A percentile compares a stretch with the other conserved stretches of the same genome.
Conservation (phyloP, 1,284 basidiomycete species). For the Ustilago hordei region DNA sequence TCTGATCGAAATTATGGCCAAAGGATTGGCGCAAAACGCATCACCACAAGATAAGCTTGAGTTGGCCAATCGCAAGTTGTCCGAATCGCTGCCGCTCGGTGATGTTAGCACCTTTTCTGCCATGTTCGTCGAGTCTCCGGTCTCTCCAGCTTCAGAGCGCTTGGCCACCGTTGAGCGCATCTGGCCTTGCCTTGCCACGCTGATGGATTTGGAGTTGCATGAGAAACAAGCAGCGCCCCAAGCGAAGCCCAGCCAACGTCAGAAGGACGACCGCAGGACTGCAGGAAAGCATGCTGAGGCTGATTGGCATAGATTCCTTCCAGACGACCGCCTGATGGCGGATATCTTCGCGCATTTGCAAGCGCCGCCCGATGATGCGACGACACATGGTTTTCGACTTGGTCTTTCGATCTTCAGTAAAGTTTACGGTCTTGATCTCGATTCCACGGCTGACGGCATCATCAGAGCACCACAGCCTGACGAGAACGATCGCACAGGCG, state of each 20-base stretch:
- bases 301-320: constrained; percentile 20
- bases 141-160: constrained; percentile 3
- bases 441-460: constrained; percentile 25
- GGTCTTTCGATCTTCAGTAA: constrained; percentile 15
- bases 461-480: constrained; percentile 19
- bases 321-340: constrained; percentile 26
- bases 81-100: constrained; percentile 27
- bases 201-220: constrained; percentile 30
- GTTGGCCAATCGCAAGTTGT: constrained; percentile 28
- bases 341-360: constrained; percentile 13
- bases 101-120: constrained; percentile 20
- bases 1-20: constrained; percentile 23
- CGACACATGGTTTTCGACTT: background rate
- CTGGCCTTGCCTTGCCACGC: constrained; percentile 15
- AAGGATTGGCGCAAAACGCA: constrained; percentile 16
- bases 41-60: constrained; percentile 46
- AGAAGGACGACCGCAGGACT: background rate
- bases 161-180: constrained; percentile 9
- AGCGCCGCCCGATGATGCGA: background rate
- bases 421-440: constrained; percentile 39
- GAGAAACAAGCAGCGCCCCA: constrained; percentile 4
- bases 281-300: background rate
- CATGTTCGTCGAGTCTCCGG: background rate
- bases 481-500: background rate
- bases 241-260: too few species aligned